A percentile compares a stretch with the other conserved stretches of the same genome.
Evolutionary conservation across 768 basidiomycete genomes (phyloP).

Genomic region (Harrya chromipes): DNA sequence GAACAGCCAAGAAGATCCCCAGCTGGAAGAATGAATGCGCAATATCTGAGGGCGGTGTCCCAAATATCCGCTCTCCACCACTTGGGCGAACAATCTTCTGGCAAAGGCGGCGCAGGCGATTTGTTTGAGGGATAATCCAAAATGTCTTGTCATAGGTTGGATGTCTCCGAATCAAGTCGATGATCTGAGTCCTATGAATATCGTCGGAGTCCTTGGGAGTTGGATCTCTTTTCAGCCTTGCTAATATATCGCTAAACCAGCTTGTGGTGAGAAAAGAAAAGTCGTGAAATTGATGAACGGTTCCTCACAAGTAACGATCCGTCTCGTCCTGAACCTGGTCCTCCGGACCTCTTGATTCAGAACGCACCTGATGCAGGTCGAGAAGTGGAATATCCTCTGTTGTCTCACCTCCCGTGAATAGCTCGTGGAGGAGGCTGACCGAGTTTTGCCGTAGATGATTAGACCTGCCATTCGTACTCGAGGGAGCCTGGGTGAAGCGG

Average conservation of each 20-base stretch:
- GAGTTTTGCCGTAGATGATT: conserved; percentile 54
- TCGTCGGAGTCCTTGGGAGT: conserved; percentile 57
- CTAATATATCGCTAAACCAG: conserved; percentile 58
- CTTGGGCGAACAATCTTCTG: conserved; percentile 67
- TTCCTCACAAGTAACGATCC: conserved; percentile 68
- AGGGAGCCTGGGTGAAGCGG: conserved; percentile 12
- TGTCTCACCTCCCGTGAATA: conserved; percentile 58
- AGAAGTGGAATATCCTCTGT: conserved; percentile 57
- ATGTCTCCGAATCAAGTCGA: conserved; percentile 85
- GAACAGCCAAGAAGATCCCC: conserved; percentile 53
- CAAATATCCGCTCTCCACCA: too few species aligned
- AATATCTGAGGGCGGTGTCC: too few species aligned
- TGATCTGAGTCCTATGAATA: conserved; percentile 63
- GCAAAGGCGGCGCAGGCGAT: conserved; percentile 65
- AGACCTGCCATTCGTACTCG: conserved; percentile 32
- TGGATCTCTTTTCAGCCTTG: conserved; percentile 55
- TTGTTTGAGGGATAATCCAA: conserved; percentile 85
- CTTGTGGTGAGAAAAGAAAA: conserved; percentile 4
- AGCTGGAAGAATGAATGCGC: too few species aligned
- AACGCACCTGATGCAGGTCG: conserved; percentile 42
- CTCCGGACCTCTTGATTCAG: conserved; percentile 28
- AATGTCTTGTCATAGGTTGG: conserved; percentile 89
- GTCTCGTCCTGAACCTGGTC: conserved; percentile 52
- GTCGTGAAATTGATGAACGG: neutral
- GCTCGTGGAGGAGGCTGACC: conserved; percentile 55